Base-by-base conservation (phyloP, 2,329 filamentous ascomycete genomes). In the Tolypocladium tropicale region DNA sequence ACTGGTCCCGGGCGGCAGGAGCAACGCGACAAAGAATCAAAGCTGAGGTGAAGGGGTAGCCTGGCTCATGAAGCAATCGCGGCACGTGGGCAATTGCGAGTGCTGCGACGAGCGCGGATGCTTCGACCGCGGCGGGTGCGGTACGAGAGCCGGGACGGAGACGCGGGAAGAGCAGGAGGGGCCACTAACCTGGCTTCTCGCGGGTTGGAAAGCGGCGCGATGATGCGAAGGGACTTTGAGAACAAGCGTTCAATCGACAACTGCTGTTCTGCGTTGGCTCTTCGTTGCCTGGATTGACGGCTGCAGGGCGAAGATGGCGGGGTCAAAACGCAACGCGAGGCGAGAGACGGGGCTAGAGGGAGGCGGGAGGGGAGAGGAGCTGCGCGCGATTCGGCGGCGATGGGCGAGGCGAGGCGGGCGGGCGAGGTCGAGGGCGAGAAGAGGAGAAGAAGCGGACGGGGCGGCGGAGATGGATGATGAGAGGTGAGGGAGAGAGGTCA, bases 401-500 rank as follows among this genome's bases (percentile, higher is more conserved):
- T 54, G 56, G 59, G 55, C 56, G 57, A 56, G 61, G 53, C 23
- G 56, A 56, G 60, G 53, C 18, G 7, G 16, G 55, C 43, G 50
- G 53, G 23, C n/a, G 56, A 41, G 60, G 62, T 56, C 25, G 39
- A 33, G 58, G 56, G 54, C 57, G 56, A 60, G 62, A 59, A 59
- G 58, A 57, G 61, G 58, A 60, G 46, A 30, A 49, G 46, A 49
- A 32, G 46, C 28, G 46, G 46, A 49, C 28, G 28, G 61, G 60
- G 65, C 61, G 62, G 57, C 61, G 61, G 64, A 23, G 52, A 53
- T 33, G 59, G 61, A 63, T 61, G 59, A 28, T 11, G 62, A 58
- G 60, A 57, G 66, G 54, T 56, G 56, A 57, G 60, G 57, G 64
- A 63, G 64, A 63, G 62, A 62, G 58, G 55, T 58, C 57, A 57